Evolutionary conservation across 495 filamentous ascomycete species (phyloP).

Genomic region (Xylaria venustula): DNA sequence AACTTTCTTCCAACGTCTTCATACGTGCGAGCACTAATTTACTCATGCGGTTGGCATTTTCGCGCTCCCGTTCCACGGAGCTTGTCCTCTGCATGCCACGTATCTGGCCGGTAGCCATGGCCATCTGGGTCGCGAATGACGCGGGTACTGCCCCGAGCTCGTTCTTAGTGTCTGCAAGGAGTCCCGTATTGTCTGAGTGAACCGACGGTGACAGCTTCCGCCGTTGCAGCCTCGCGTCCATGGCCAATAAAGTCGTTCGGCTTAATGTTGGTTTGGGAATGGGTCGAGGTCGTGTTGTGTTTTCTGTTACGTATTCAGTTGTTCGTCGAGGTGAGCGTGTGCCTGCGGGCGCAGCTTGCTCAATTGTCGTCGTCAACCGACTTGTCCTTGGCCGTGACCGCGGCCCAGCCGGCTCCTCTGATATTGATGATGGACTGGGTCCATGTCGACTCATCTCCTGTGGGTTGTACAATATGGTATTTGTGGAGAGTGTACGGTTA

Average conservation of each 20-base stretch:
- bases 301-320: constrained; percentile 12
- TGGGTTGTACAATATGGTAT: constrained; percentile 74
- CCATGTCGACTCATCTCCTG: constrained; percentile 34
- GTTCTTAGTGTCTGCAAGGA: constrained; percentile 67
- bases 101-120: constrained; percentile 59
- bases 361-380: constrained; percentile 22
- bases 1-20: constrained; percentile 83
- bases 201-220: constrained; percentile 51
- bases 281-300: constrained; percentile 16
- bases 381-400: constrained; percentile 33
- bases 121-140: constrained; percentile 80
- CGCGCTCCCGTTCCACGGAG: constrained; percentile 36
- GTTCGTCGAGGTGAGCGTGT: constrained; percentile 27
- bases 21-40: constrained; percentile 87
- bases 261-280: constrained; percentile 30
- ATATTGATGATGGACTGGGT: constrained; percentile 50
- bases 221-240: constrained; percentile 26
- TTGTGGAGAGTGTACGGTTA: constrained; percentile 68
- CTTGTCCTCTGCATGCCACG: constrained; percentile 26
- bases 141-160: constrained; percentile 64
- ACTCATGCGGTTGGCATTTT: constrained; percentile 66
- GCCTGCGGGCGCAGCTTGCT: constrained; percentile 17
- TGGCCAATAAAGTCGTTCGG: constrained; percentile 28
- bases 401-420: constrained; percentile 29
- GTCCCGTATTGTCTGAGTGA: constrained; percentile 67